Percentiles rank a stretch among this genome's conserved stretches.
These are phyloP conservation scores for Neoscytalidium dimidiatum DNA, from an alignment of 2,329 filamentous ascomycete species.

Conservation along the genomic window DNA sequence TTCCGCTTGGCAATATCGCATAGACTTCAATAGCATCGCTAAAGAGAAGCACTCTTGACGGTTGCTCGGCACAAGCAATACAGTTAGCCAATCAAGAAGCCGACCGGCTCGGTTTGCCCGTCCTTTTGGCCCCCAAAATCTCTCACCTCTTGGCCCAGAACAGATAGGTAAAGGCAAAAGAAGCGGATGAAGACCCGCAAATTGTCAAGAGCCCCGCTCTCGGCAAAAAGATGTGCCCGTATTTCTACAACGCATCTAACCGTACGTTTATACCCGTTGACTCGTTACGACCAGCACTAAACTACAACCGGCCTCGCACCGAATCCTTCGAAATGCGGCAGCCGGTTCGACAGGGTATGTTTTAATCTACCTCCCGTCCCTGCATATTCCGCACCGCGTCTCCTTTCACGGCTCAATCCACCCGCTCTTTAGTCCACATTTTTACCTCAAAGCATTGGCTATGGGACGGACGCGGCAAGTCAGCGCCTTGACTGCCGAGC, in stretches of 20 bases:
- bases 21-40: not conserved
- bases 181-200: not conserved
- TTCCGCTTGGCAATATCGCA: too few species aligned
- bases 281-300: not conserved
- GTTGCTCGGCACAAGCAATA: not conserved
- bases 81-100: not conserved
- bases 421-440: not conserved
- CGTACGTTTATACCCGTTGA: not conserved
- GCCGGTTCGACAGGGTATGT: not conserved
- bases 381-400: not conserved
- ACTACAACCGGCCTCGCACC: not conserved
- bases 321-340: not conserved
- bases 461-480: not conserved
- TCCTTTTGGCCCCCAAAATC: not conserved
- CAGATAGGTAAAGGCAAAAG: not conserved
- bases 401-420: not conserved
- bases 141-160: too few species aligned
- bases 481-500: not conserved
- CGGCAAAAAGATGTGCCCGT: not conserved
- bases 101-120: not conserved
- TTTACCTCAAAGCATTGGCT: not conserved
- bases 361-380: not conserved
- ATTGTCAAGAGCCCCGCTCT: not conserved
- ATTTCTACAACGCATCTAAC: not conserved
- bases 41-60: not conserved